Conservation (phyloP, 768 basidiomycete species). For the Auricularia auricula-judae region DNA sequence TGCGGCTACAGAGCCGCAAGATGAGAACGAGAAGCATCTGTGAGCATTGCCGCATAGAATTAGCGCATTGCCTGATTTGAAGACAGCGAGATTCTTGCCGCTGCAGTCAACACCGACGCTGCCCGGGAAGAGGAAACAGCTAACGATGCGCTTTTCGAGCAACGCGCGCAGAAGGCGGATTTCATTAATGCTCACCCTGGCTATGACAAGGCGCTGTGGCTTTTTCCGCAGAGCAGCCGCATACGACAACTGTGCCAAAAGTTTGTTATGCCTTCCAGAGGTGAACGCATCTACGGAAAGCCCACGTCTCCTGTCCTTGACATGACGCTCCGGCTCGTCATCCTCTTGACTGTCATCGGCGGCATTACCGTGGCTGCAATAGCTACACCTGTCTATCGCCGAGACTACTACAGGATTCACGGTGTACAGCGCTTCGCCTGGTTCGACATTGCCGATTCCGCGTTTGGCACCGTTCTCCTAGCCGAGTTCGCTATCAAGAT, state of each 20-base stretch:
- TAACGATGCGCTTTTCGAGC: slow-evolving; percentile 56
- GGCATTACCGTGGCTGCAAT: slow-evolving; percentile 74
- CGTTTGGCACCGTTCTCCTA: slow-evolving; percentile 60
- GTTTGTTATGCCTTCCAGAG: slow-evolving; percentile 70
- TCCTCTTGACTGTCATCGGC: slow-evolving; percentile 67
- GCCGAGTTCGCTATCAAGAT: slow-evolving; percentile 84
- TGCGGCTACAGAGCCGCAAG: slow-evolving; percentile 36
- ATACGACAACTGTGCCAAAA: slow-evolving; percentile 71
- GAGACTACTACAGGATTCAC: slow-evolving; percentile 48
- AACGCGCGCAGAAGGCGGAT: slow-evolving; percentile 66
- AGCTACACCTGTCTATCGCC: slow-evolving; percentile 78
- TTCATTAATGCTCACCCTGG: slow-evolving; percentile 83
- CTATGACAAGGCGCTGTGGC: slow-evolving; percentile 84
- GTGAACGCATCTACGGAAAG: slow-evolving; percentile 80
- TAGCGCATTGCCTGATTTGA: background rate
- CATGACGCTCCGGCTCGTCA: slow-evolving; percentile 59
- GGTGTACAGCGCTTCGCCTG: slow-evolving; percentile 61
- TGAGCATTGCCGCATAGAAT: slow-evolving; percentile 24
- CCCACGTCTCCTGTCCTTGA: slow-evolving; percentile 54
- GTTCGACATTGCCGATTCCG: slow-evolving; percentile 76
- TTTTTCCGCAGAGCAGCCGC: slow-evolving; percentile 70
- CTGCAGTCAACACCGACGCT: slow-evolving; percentile 40
- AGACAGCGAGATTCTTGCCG: slow-evolving; percentile 55
- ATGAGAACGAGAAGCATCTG: slow-evolving; percentile 55
- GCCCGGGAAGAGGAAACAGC: slow-evolving; percentile 35